Base-by-base conservation (phyloP, 2,329 filamentous ascomycete species). In the Colletotrichum sp. region DNA sequence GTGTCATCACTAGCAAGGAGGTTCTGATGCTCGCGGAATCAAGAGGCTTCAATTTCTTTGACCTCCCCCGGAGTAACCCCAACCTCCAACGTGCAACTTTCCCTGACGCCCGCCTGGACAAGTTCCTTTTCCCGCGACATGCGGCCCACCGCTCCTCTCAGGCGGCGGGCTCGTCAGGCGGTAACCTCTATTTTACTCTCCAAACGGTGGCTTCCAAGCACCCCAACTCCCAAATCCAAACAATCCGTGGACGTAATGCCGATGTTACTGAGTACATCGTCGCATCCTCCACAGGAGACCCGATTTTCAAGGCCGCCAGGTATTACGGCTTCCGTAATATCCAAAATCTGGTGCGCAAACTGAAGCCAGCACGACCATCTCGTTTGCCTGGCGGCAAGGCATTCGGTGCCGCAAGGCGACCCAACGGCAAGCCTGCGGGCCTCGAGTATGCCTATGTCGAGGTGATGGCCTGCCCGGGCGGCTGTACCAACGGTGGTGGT, bases 311-410 rank as follows among this genome's bases (percentile, higher is more conserved):
- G 82, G 94, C 95, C 24, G 96, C 96, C 6, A 93, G 97, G 68
- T 99, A 96, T 85, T 99, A 99, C 83, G 97, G 97, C 7, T 99
- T 99, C 88, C 91, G 97, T 69, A 99, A 99, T 82, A 99, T 99
- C 78, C 97, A 99, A 84, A 99, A 99, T 81, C 91, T 99, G 7
- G 97, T 99, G 18, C 93, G 97, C n/a, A 93, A 94, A 77, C 86
- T 99, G 64, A 98, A 98, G 83, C 97, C 97, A 1, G 91, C 94
- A 1, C 93, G 92, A 73, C 89, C 91, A 7, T 96, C 95, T 59
- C 92, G 95, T 72, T 93, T 98, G 87, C 95, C 96, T 2, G 96
- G 95, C 2, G 95, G 92, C 3, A 93, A 89, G 77, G 89, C 90
- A 0, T 88, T 91, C 62, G 91, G 89, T 2, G 90, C 88, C 69